Conservation (phyloP, 1,139 yeast species). For the Arxiozyma slooffiae region DNA sequence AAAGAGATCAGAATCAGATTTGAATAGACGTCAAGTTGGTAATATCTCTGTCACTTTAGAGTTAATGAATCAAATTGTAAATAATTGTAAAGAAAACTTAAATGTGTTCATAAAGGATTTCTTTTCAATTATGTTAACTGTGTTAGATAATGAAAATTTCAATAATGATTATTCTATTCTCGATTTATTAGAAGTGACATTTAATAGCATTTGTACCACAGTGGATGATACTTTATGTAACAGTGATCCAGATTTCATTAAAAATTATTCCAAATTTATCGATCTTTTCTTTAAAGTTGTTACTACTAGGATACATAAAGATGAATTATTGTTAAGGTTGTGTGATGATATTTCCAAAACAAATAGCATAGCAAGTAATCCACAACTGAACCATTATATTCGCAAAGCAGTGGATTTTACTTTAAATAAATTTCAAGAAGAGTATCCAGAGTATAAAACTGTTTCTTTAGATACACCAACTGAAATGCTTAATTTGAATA, state of each 20-base stretch:
- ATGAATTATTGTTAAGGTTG: conserved; percentile 25
- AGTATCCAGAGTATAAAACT: conserved; percentile 18
- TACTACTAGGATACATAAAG: conserved; percentile 20
- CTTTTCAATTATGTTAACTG: conserved; percentile 37
- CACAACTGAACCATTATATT: conserved; percentile 23
- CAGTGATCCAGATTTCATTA: conserved; percentile 59
- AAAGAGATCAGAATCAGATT: conserved; percentile 55
- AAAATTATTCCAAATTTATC: conserved; percentile 33
- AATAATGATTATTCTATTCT: conserved; percentile 28
- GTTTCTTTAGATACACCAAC: conserved; percentile 13
- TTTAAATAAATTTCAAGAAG: conserved; percentile 21
- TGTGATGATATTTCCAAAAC: conserved; percentile 27
- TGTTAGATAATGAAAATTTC: conserved; percentile 22
- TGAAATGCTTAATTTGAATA: conserved; percentile 12
- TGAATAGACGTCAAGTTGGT: conserved; percentile 55
- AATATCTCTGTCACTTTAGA: conserved; percentile 74
- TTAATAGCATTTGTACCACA: conserved; percentile 43
- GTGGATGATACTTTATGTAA: conserved; percentile 61
- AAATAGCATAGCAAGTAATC: conserved; percentile 23
- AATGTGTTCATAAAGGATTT: conserved; percentile 67
- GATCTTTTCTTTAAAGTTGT: conserved; percentile 22
- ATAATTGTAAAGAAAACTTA: conserved; percentile 70
- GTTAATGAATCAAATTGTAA: conserved; percentile 59
- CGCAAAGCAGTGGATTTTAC: conserved; percentile 20
- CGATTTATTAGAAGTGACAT: conserved; percentile 30